Evolutionary conservation across 1,284 basidiomycete species (phyloP).

Genomic region (Trichosporon sp.): DNA sequence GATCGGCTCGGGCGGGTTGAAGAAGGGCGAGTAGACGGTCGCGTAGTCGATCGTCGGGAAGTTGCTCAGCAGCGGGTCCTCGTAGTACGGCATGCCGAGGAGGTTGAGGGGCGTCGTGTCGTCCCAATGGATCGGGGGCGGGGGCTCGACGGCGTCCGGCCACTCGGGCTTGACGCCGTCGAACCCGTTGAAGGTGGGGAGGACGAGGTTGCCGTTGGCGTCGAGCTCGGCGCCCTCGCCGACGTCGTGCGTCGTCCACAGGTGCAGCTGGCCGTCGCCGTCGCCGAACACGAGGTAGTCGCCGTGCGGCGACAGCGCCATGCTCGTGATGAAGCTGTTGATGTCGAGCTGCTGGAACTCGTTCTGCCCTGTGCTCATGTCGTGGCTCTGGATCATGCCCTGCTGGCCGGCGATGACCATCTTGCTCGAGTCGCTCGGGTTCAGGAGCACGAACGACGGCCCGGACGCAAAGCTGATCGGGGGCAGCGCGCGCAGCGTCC

Average conservation of each 20-base stretch:
- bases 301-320: conserved; percentile 77
- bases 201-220: conserved; percentile 30
- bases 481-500: conserved; percentile 67
- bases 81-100: conserved; percentile 87
- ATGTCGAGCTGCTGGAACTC: conserved; percentile 56
- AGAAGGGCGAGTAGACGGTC: conserved; percentile 51
- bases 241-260: conserved; percentile 70
- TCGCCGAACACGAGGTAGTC: conserved; percentile 92
- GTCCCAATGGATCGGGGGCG: conserved; percentile 73
- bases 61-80: conserved; percentile 70
- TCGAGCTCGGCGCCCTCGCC: conserved; percentile 54
- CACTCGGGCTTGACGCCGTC: conserved; percentile 74
- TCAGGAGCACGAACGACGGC: conserved; percentile 77
- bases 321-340: conserved; percentile 70
- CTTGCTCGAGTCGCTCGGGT: conserved; percentile 74
- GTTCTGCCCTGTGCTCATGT: conserved; percentile 66
- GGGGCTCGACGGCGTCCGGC: conserved; percentile 68
- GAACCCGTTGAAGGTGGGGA: conserved; percentile 78
- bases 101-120: conserved; percentile 81
- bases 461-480: conserved; percentile 84
- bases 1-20: conserved; percentile 61
- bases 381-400: conserved; percentile 85
- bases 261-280: conserved; percentile 75
- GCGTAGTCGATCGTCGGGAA: conserved; percentile 55
- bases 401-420: conserved; percentile 76